Percentiles rank a stretch among this genome's conserved stretches.
These are phyloP conservation scores for Psophocarpus tetragonolobus DNA, from an alignment of 306 rosid genomes.

Conservation along the genomic window DNA sequence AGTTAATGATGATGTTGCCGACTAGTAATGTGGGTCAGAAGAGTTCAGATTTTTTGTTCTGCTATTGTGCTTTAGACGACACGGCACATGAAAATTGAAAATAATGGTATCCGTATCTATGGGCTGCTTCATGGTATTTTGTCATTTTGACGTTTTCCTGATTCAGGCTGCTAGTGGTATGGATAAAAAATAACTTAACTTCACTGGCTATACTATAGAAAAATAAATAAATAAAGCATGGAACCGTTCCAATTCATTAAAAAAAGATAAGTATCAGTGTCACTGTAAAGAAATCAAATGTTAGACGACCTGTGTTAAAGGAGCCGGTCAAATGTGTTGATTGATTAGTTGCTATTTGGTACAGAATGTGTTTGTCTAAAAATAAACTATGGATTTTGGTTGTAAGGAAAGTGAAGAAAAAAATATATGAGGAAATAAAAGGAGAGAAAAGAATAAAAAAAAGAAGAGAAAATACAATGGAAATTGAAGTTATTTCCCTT, in stretches of 20 bases:
- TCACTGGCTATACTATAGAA: background rate
- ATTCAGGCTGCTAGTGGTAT: conserved; percentile 16
- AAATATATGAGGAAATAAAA: too few species aligned
- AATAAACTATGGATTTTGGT: too few species aligned
- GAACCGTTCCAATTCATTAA: conserved; percentile 9
- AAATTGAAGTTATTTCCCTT: too few species aligned
- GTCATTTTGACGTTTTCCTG: conserved; percentile 21
- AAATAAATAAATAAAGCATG: background rate
- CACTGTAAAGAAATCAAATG: conserved; percentile 8
- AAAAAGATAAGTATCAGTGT: background rate
- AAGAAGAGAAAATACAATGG: too few species aligned
- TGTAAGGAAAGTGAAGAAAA: too few species aligned
- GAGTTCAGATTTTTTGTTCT: background rate
- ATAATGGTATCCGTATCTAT: conserved; percentile 5
- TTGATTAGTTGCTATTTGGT: background rate
- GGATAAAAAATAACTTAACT: background rate
- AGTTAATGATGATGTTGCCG: conserved; percentile 24
- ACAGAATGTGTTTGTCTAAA: background rate
- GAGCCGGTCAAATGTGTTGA: background rate
- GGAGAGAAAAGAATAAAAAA: too few species aligned
- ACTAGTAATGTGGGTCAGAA: conserved; percentile 9
- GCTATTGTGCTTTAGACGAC: background rate
- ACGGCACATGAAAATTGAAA: conserved; percentile 24
- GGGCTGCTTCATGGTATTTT: conserved; percentile 14
- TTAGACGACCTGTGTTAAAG: background rate